Base-by-base conservation (phyloP, 164 flowering plant species). In the Chimonanthus salicifolius region DNA sequence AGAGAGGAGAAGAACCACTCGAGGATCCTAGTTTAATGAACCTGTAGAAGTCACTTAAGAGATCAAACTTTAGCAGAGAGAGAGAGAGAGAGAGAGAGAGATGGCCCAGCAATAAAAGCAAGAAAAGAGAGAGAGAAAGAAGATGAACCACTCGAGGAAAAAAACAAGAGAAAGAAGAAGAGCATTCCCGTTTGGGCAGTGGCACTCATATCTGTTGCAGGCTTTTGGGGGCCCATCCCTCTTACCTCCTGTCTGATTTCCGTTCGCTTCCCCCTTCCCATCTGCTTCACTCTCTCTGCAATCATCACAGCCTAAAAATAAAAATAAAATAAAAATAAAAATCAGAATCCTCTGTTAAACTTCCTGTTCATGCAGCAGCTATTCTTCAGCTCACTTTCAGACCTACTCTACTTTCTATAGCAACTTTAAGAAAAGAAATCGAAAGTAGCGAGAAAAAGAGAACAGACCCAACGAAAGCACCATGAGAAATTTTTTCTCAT, bases 191-290 rank as follows among this genome's bases (percentile, higher is more conserved):
- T 64, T 65, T 49, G 75, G 18, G 48, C 70, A 72, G 69, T 72
- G 49, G n/a, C 75, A 72, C 73, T 72, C 75, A 72, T 65, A 64
- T 72, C 69, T 50, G 43, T 16, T 72, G 75, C 75, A 72, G 69
- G 75, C 60, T 72, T 49, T 72, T 20, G 75, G 20, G 74, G 75
- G 69, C 75, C 75, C 75, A 64, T 72, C 49, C 48, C 49, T 21
- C 74, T 16, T 69, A 10, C 69, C 68, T 65, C 69, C 21, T 33
- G 69, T 33, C 75, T 65, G 62, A 64, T 72, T 65, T 72, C 69
- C 49, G 18, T 58, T 58, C 64, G 45, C 73, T 50, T 64, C 75
- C 68, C 48, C 20, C 47, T 65, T 44, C 11, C 68, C 74, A 46
- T 47, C 67, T 21, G 58, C 68, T 51, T 49, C 58, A 6, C 43